phyloP scores from a whole-genome alignment of 495 filamentous ascomycete species.

The Aspergillus bertholletiae region DNA sequence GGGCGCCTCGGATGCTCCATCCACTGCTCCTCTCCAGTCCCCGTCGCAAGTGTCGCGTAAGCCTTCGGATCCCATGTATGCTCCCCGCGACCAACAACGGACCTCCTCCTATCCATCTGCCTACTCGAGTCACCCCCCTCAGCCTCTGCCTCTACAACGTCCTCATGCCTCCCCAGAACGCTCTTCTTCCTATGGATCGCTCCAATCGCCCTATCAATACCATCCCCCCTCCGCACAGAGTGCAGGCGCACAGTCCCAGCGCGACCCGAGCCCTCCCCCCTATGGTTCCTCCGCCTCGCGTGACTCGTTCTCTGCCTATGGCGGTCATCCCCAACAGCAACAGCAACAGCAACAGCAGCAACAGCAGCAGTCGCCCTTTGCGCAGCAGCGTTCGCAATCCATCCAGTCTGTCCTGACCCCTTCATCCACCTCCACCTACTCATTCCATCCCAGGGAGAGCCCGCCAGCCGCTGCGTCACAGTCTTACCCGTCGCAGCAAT shows the following conservation, averaged over 20 bases:
- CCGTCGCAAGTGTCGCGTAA: conserved; percentile 18
- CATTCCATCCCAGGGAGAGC: conserved; percentile 38
- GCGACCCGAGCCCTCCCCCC: conserved; percentile 35
- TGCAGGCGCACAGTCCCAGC: conserved; percentile 29
- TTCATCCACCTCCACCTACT: conserved; percentile 30
- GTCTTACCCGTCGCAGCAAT: conserved; percentile 34
- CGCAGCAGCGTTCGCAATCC: conserved; percentile 45
- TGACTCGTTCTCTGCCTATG: conserved; percentile 32
- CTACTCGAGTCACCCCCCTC: conserved; percentile 36
- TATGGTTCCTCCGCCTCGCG: conserved; percentile 31
- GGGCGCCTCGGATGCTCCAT: conserved; percentile 28
- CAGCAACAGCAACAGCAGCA: no score
- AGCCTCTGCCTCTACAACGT: conserved; percentile 39
- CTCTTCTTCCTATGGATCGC: conserved; percentile 38
- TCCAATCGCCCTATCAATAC: conserved; percentile 47
- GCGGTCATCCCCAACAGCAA: conserved; percentile 28
- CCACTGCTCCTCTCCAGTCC: conserved; percentile 19
- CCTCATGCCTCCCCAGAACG: conserved; percentile 39
- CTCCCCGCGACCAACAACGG: conserved; percentile 28
- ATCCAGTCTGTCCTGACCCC: conserved; percentile 45
- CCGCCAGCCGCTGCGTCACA: conserved; percentile 37
- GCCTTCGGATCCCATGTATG: conserved; percentile 27
- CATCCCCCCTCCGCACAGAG: conserved; percentile 31
- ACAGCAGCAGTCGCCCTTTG: conserved; percentile 37
- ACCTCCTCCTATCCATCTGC: conserved; percentile 22